Base-by-base conservation (phyloP, 1,284 basidiomycete genomes). In the Coniferiporia sulphurascens region DNA sequence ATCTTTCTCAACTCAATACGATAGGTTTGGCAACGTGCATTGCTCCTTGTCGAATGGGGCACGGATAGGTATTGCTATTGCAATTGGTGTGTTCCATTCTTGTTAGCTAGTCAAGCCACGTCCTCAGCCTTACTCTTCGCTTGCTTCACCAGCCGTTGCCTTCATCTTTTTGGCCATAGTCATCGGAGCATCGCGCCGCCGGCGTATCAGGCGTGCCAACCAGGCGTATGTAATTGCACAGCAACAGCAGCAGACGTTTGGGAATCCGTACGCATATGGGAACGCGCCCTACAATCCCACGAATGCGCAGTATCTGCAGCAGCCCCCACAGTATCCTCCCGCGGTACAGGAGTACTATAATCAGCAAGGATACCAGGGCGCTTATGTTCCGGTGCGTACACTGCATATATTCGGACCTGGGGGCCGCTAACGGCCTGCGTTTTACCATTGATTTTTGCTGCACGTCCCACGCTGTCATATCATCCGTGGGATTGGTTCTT, bases 41-140 rank as follows among this genome's bases (percentile, higher is more conserved):
- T 70, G 71, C 48, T 64, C 65, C 3, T 38, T 72, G 22, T 65
- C 65, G 13, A 66, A 63, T 1, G 68, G 66, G 3, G 66, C 62
- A 7, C 65, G 71, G 9, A 62, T 70, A 17, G 71, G 67, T 2
- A 69, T 73, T 15, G 71, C 68, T 3, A 66, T 73, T 45, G 68
- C 64, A 4, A 58, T 68, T 13, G 38, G 71, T 71, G 49, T 52
- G 70, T 65, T 1, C 8, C 13, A 27, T 5, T 17, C 22, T 27
- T 32, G 13, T 34, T 43, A 35, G 41, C 38, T 50, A 19, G 12
- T 13, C 19, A 19, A 13, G 17, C 3, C 21, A 15, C 48, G 9
- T 46, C 27, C 35, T 22, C 13, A 27, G 13, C 12, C 34, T 12
- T 22, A 48, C n/a, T 6, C 48, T 56, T 58, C 13, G 22, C 44